Base-by-base conservation (phyloP, 305 asterid species). In the Solanum hybrid region DNA sequence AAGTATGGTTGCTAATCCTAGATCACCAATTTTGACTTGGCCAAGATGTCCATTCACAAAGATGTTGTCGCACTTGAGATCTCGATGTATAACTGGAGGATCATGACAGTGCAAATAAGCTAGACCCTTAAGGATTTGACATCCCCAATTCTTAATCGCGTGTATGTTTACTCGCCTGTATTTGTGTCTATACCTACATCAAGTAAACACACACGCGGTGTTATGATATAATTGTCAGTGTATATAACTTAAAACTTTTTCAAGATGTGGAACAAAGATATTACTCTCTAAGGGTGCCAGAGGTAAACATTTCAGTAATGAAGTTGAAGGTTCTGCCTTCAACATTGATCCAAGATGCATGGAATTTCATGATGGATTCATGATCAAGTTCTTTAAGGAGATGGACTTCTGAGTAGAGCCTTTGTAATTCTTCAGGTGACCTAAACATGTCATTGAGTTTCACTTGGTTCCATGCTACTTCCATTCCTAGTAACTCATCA, bases 401-500 rank as follows among this genome's bases (percentile, higher is more conserved):
- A 90, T 93, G 95, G 86, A 95, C 98, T 90, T 95, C 99, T 9
- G 96, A 95, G 91, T 95, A 94, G 7, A 96, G 95, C 71, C 98
- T 89, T 42, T 93, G 95, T 86, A 95, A 88, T 64, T 94, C 95
- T 3, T 93, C 94, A 0, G 96, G 95, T 35, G 97, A 93, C 19
- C 90, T 82, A 19, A 94, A 93, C 12, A 91, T 90, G 5, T 92
- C 90, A 80, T 94, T 92, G 4, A 96, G 95, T 89, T 94, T 95
- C 37, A 95, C 96, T 78, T 91, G 98, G 91, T 95, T 96, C 99
- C 99, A 96, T 8, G 99, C 99, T 38, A 95, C 99, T 91, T 96
- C 99, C 91, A 88, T 91, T 78, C 98, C 98, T 1, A 90, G 88
- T 38, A 92, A 86, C 92, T 95, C 97, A 88, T 96, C 99, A 86